These are phyloP conservation scores for Selaginella moellendorffii DNA, from an alignment of 75 land plant species.

Conservation along the genomic window DNA sequence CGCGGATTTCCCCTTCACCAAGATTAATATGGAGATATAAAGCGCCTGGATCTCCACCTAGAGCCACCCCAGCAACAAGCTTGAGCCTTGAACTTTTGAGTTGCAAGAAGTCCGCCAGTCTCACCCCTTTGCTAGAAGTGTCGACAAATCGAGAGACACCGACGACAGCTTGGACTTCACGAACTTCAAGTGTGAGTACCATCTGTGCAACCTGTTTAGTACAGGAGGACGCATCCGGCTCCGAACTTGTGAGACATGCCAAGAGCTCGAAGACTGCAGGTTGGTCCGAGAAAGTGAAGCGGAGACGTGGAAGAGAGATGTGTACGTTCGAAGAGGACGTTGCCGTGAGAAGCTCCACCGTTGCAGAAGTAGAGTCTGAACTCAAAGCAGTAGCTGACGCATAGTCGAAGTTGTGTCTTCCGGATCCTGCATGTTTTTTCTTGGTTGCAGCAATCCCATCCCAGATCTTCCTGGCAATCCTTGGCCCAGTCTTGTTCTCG, in stretches of 20 bases:
- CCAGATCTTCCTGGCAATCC: constrained; percentile 49
- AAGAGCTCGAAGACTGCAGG: background rate
- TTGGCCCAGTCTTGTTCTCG: constrained; percentile 30
- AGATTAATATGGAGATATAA: constrained; percentile 47
- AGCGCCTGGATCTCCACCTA: constrained; percentile 45
- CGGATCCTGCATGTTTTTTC: constrained; percentile 23
- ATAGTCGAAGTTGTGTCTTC: constrained; percentile 46
- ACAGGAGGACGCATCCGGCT: no score
- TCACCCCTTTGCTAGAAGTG: no score
- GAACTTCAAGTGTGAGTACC: no score
- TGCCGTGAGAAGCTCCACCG: background rate
- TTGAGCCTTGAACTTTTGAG: constrained; percentile 36
- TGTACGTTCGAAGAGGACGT: background rate
- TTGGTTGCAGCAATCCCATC: constrained; percentile 32
- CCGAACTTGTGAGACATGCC: background rate
- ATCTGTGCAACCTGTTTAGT: no score
- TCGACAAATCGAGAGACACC: no score
- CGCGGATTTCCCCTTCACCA: constrained; percentile 40
- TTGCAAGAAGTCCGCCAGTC: no score
- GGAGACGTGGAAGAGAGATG: background rate
- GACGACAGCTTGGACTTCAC: no score
- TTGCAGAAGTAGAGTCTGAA: background rate
- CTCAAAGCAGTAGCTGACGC: constrained; percentile 31
- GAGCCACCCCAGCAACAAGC: constrained; percentile 40
- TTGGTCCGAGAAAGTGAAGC: background rate